Base-by-base conservation (phyloP, 371 early-diverging fungal species). In the Mucor mucedo region DNA sequence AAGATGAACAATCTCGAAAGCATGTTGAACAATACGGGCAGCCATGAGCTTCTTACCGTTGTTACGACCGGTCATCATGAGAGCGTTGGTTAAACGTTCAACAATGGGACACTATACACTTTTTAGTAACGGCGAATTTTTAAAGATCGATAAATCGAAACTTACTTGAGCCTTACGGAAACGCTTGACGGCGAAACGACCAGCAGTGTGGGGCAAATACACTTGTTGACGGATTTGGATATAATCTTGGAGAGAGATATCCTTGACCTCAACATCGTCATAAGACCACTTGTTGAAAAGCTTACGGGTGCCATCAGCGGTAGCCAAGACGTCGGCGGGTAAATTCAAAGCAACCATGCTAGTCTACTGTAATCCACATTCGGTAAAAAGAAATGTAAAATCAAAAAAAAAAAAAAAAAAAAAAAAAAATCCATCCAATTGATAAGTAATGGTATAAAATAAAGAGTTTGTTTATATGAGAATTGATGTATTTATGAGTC, bases 1-100 rank as follows among this genome's bases (percentile, higher is more conserved):
- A 75, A 96, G 88, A 92, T 99, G 84, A 81, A 99, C 95, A 88
- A 99, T 99, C 84, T 98, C 96, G 80, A 99, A 99, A 65, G 99
- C 96, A 88, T 99, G 97, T 90, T 98, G 96, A 79, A 99, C 93
- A 76, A 98, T 97, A 77, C 98, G 96, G 70, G 93, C 93, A 76
- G 99, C 98, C 93, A 99, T 92, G 70, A 97, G 87, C 91, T 99
- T 99, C 94, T 99, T 99, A 75, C 99, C 99, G 91, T 97, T 99
- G 95, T 99, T 99, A 82, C 99, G 98, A 73, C 99, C 99, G 90
- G 98, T 95, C 96, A 98, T 99, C 99, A 99, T 99, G 69, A 99
- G 88, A 66, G 97, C 95, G 93, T 98, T 98, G 86, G 97, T 95
- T 75, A 99, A 91, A 85, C 99, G 95, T 91, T 99, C 99, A 66